Base-by-base conservation (phyloP, 805 yeast genomes). In the Yueomyces sinensis region DNA sequence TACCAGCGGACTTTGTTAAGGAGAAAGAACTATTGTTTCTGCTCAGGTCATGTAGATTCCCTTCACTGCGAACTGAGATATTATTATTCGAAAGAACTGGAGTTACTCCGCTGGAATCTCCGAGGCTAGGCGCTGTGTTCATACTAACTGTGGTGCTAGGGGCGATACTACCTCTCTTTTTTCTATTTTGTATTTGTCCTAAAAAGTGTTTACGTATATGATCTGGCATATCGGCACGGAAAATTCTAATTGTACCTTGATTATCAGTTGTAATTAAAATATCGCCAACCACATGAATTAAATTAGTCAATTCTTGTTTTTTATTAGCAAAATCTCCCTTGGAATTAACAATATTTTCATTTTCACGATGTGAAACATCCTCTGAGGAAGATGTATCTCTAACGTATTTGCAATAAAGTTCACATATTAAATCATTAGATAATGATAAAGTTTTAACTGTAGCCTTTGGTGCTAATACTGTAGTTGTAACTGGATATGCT, bases 341-440 rank as follows among this genome's bases (percentile, higher is more conserved):
- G 13, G 6, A 9, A 25, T 11, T 25, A 5, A 6, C 5, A 25
- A 6, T 25, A n/a, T n/a, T 25, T 9, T 9, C 13, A 11, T 9
- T 25, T 11, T 25, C 7, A 25, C 15, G 14, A 25, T 25, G 28
- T 13, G 15, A 13, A 11, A 11, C 15, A 25, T 9, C n/a, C 13
- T 11, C 6, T 9, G 15, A 13, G 13, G 15, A n/a, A 25, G 13
- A n/a, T 13, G n/a, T 25, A 11, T 25, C 28, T 27, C 38, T 45
- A 24, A 45, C 36, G 18, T 49, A 44, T 23, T 59, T 58, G 32
- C 50, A 42, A 27, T 61, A 52, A 31, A 82, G 51, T 40, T 82
- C 94, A 54, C 70, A 83, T 4, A 87, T 72, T 9, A 81, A 72
- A 54, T 86, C 96, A 48, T 81, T 81, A 1, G 94, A 78, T 29